phyloP scores from a whole-genome alignment of 768 basidiomycete genomes.

The Hemileccinum impolitum region DNA sequence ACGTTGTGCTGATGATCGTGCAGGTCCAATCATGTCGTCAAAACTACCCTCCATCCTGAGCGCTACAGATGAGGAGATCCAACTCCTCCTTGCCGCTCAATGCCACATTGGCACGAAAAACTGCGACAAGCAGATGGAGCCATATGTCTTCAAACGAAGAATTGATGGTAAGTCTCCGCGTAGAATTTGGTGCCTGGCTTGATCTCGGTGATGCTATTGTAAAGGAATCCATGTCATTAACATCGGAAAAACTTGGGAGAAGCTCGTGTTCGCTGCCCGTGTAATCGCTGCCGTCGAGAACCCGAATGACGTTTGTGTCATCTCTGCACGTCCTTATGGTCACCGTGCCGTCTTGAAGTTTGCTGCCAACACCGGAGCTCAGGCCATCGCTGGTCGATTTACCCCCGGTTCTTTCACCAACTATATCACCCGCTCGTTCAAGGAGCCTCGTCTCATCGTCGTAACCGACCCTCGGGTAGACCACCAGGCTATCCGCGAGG shows the following conservation, averaged over 20 bases:
- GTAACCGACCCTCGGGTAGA: conserved; percentile 99
- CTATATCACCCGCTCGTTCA: conserved; percentile 99
- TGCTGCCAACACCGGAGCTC: conserved; percentile 96
- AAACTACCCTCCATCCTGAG: conserved; percentile 93
- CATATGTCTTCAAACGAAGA: conserved; percentile 97
- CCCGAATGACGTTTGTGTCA: conserved; percentile 96
- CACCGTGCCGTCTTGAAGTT: conserved; percentile 99
- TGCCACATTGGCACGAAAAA: conserved; percentile 98
- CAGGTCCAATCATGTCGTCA: conserved; percentile 57
- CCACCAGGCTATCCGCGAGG: conserved; percentile 99
- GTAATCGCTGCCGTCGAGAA: conserved; percentile 97
- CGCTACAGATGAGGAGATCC: conserved; percentile 97
- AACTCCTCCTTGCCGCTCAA: conserved; percentile 91
- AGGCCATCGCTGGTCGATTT: conserved; percentile 98
- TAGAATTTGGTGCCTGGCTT: conserved; percentile 8
- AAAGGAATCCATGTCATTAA: conserved; percentile 94
- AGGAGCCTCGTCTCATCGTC: conserved; percentile 97
- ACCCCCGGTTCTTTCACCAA: conserved; percentile 99
- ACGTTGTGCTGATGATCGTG: conserved; percentile 24
- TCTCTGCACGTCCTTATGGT: conserved; percentile 97
- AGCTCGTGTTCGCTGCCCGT: conserved; percentile 96
- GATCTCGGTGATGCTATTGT: conserved; percentile 6
- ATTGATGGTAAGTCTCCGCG: conserved; percentile 70
- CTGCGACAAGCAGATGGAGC: conserved; percentile 98
- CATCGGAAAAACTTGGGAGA: conserved; percentile 99